Evolutionary conservation across 768 basidiomycete genomes (phyloP), one percentile per base, ranked within the genome.

Genomic region (Botryobasidium botryosum): DNA sequence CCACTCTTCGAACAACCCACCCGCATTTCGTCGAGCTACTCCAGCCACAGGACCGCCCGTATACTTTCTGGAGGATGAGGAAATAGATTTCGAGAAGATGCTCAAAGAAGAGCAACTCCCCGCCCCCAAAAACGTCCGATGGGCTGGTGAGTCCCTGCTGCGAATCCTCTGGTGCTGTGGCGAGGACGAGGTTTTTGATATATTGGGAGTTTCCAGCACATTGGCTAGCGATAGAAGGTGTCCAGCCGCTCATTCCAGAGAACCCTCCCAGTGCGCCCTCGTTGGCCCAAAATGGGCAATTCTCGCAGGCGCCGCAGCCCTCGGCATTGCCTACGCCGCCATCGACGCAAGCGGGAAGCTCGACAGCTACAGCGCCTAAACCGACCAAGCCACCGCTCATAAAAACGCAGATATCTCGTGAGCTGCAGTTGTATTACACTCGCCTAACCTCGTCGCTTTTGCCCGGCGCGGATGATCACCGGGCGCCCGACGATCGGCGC

Each of bases 171-270:
- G 4, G 10, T n/a, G n/a, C n/a, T n/a, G n/a, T n/a, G n/a, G n/a
- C 37, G 10, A 10, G 12, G 20, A 8, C 20, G 32, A 40, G 12
- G 13, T 35, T 13, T 40, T n/a, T n/a, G 12, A 10, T 21, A 21
- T 20, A 20, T 38, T 10, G 20, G 10, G 24, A 5, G 21, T 7
- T 18, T 54, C 54, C 58, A 56, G 91, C 94, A 2, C 94, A 99
- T 58, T 99, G 94, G 94, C 70, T 99, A 26, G 91, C 91, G 1
- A 88, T 99, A 31, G 94, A 99, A 54, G 94, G 94, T 21, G 83
- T 99, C 10, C 94, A 97, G 56, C 91, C 92, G 0, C 71, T 87
- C n/a, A 83, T 92, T 40, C 85, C 86, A 10, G 87, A 94, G 58
- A 97, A 97, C 59, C 90, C 90, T 0, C 80, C 85, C 43, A 23